Evolutionary conservation across 2,329 filamentous ascomycete genomes (phyloP), one percentile per base, ranked within the genome.

Genomic region (Cladosporium halotolerans): DNA sequence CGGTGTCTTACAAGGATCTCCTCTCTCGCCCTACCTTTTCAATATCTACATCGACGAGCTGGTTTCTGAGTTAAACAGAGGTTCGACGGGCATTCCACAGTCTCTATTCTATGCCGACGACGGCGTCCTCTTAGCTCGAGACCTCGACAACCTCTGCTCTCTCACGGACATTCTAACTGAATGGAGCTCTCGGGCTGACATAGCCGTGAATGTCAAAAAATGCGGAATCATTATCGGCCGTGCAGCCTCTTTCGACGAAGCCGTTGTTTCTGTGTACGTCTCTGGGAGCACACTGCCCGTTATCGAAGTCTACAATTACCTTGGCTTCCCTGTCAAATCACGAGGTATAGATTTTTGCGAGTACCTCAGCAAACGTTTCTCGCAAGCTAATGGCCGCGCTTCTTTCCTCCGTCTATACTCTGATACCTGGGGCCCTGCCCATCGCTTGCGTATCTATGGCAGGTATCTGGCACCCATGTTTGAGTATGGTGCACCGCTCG

Each of bases 41-140:
- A 45, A 45, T 11, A 33, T 45, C 42, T 45, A 45, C 23, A 45
- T 45, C 28, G 42, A 45, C 31, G 23, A 45, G 42, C 28, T 45
- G 10, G 18, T 45, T 28, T 31, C 28, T 14, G 11, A 33, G 2
- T 34, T 45, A 18, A 45, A 45, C 13, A 13, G 14, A 31, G 19
- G 13, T 33, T 31, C 28, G 11, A 16, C n/a, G 5, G 28, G 42
- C 28, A 45, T 45, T n/a, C 42, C 23, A 9, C 13, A 9, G 42
- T 32, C 11, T 10, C 42, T 45, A 8, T 45, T 45, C 42, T 45
- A 45, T 18, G 28, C 42, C 13, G 28, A 45, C 14, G 23, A 45
- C 42, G 28, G 42, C 42, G 42, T 45, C 31, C 42, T 45, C 42
- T 33, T 45, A 14, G 42, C 42, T 32, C 42, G 28, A 45, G 42